These are phyloP conservation scores for Novymonas esmeraldas DNA, from an alignment of 208 protist genomes.

Conservation along the genomic window DNA sequence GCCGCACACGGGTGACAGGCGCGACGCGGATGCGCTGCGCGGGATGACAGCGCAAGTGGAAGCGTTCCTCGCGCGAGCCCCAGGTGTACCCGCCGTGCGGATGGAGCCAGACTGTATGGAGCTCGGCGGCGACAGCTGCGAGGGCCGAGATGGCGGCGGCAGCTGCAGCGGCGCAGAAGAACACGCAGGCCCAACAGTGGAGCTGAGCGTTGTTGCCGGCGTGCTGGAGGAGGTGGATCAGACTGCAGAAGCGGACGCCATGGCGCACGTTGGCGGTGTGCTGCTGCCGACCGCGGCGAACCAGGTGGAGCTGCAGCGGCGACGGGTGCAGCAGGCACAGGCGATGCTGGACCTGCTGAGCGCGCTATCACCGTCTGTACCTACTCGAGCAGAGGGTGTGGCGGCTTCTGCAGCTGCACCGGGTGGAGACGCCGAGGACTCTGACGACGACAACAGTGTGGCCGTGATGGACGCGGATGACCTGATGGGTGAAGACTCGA, in stretches of 20 bases:
- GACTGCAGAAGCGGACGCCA: neutral
- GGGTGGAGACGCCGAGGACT: conserved; percentile 9
- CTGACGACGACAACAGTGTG: conserved; percentile 41
- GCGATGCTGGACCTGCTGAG: conserved; percentile 72
- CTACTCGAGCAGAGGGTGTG: neutral
- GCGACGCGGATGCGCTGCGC: conserved; percentile 37
- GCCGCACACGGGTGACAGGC: neutral
- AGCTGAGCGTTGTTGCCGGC: conserved; percentile 84
- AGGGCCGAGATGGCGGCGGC: conserved; percentile 1
- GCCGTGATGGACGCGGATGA: conserved; percentile 78
- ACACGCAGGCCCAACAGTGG: conserved; percentile 32
- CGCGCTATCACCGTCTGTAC: conserved; percentile 40
- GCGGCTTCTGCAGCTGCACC: conserved; percentile 10
- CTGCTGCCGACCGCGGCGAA: conserved; percentile 68
- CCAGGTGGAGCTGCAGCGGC: conserved; percentile 47
- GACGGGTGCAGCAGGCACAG: conserved; percentile 68
- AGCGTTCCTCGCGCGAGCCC: conserved; percentile 53
- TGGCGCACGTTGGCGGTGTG: conserved; percentile 37
- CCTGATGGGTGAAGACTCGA: conserved; percentile 60
- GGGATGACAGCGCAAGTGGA: conserved; percentile 55
- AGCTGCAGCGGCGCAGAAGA: neutral
- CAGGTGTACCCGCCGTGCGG: conserved; percentile 46
- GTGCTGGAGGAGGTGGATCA: conserved; percentile 62
- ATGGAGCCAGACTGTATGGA: conserved; percentile 46
- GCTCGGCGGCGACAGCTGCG: neutral